Evolutionary conservation across 2,329 filamentous ascomycete species (phyloP), one percentile per base, ranked within the genome.

Genomic region (Colletotrichum sidae): DNA sequence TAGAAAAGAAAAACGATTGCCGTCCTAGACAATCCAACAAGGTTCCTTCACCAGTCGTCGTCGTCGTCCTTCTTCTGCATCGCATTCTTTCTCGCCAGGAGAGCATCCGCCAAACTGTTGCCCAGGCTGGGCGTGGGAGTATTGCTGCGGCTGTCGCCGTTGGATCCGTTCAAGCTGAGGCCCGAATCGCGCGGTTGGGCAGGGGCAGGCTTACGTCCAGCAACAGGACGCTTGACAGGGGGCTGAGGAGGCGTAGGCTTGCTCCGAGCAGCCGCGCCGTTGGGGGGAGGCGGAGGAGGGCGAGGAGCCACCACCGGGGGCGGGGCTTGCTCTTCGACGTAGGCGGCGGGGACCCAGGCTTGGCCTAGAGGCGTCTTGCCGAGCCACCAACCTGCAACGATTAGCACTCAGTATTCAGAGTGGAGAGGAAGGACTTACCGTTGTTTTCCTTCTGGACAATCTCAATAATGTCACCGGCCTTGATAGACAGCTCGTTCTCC

Each of bases 371-470:
- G 79, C 68, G 90, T 92, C 82, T 93, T 95, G 68, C 91, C 96
- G 51, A 98, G 84, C 95, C 95, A 98, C 96, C 96, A 99, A 57
- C 96, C 95, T 97, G 17, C 3, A 37, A 46, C 35, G 59, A 69
- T 84, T 76, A 83, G 79, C 63, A 53, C 50, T 33, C 6, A 11
- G 9, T n/a, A 57, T n/a, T 45, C 11, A 37, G 17, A n/a, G 4
- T 6, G 0, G 38, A 35, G 2, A 25, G 9, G 8, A 25, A 8
- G 25, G 11, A 67, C 90, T 78, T 87, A 97, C 95, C 96, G 76
- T 98, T 98, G 77, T 87, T 90, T 79, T 97, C 95, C 79, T 97
- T 97, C 74, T 96, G 91, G n/a, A 96, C 87, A 74, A 99, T 89
- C 76, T 96, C 89, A 57, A 99, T 87, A 53, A 97, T 79, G 68